A percentile compares a stretch with the other conserved stretches of the same genome.
These are phyloP conservation scores for Fusarium virguliforme DNA, from an alignment of 2,329 filamentous ascomycete species.

Conservation along the genomic window DNA sequence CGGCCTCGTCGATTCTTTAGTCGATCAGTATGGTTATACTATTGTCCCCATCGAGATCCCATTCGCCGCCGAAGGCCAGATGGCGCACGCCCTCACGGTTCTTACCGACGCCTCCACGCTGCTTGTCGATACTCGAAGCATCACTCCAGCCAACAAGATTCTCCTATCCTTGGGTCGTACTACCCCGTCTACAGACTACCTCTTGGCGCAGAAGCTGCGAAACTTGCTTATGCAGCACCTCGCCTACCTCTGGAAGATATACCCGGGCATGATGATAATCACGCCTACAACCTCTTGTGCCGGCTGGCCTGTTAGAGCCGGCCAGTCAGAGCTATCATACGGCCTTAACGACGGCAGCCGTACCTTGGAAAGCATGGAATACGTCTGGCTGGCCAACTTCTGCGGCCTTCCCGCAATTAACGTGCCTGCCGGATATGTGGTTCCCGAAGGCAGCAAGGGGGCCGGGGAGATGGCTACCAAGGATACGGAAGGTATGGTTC, in stretches of 20 bases:
- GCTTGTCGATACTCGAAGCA: conserved; percentile 63
- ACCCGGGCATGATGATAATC: conserved; percentile 80
- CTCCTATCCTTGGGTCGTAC: conserved; percentile 75
- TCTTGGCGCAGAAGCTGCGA: conserved; percentile 80
- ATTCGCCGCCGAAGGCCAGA: conserved; percentile 74
- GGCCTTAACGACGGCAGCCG: conserved; percentile 65
- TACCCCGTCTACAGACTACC: conserved; percentile 76
- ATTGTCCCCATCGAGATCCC: conserved; percentile 72
- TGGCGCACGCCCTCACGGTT: conserved; percentile 82
- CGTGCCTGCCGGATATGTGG: conserved; percentile 63
- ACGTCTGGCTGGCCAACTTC: conserved; percentile 68
- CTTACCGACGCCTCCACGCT: conserved; percentile 72
- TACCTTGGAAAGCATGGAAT: conserved; percentile 65
- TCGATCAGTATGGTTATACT: conserved; percentile 66
- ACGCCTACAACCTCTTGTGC: conserved; percentile 75
- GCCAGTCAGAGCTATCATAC: conserved; percentile 56
- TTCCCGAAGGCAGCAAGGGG: conserved; percentile 54
- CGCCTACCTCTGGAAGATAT: conserved; percentile 73
- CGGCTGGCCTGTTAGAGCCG: conserved; percentile 61
- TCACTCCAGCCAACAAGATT: conserved; percentile 76
- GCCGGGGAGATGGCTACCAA: conserved; percentile 54
- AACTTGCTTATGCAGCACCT: conserved; percentile 80
- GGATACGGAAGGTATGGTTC: conserved; percentile 60
- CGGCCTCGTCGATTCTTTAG: conserved; percentile 68
- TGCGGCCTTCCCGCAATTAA: conserved; percentile 65